These are phyloP conservation scores for Trichoderma orchidacearum DNA, from an alignment of 495 filamentous ascomycete species.

Conservation along the genomic window DNA sequence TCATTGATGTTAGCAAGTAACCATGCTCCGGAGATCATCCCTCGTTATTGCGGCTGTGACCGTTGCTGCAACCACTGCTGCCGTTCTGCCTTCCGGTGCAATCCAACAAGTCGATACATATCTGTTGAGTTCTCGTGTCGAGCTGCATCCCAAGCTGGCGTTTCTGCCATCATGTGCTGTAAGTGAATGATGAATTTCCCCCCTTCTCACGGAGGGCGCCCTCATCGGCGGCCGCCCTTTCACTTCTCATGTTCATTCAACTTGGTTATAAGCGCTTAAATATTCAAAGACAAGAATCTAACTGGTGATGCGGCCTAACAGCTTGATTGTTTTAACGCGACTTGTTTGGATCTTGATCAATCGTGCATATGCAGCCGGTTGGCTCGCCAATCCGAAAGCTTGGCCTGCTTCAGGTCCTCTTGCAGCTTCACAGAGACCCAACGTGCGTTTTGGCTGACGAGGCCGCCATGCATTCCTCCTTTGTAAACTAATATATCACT, in stretches of 20 bases:
- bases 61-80: neutral
- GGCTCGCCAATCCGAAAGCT: neutral
- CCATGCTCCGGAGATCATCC: neutral
- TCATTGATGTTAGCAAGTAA: neutral
- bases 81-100: neutral
- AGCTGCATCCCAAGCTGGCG: neutral
- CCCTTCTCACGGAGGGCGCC: too few relatives aligned
- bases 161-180: neutral
- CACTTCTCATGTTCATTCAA: too few relatives aligned
- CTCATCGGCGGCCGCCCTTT: too few relatives aligned
- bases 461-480: too few relatives aligned
- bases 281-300: too few relatives aligned
- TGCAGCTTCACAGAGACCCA: neutral
- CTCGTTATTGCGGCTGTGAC: neutral
- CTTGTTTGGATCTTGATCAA: neutral
- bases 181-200: too few relatives aligned
- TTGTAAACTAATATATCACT: neutral
- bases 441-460: neutral
- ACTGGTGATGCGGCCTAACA: neutral
- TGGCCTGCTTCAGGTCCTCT: neutral
- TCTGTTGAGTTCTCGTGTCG: neutral
- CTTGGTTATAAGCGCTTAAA: too few relatives aligned
- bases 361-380: neutral
- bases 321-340: neutral
- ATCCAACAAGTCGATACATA: neutral